phyloP scores from a whole-genome alignment of 257 asterid genomes.

The Fraxinus excelsior region DNA sequence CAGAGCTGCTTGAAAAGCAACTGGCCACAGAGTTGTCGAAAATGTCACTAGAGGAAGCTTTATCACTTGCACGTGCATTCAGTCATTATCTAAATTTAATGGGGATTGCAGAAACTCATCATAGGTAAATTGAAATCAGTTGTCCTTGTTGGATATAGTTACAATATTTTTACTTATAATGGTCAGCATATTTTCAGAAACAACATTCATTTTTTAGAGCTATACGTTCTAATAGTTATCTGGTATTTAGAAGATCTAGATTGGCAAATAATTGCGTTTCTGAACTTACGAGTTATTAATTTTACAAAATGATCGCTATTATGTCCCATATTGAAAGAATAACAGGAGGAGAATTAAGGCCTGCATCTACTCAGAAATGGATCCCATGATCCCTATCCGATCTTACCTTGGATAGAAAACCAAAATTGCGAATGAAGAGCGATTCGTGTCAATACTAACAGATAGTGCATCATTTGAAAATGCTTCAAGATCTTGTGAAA shows the following conservation, averaged over 20 bases:
- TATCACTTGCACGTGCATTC: slow-evolving; percentile 83
- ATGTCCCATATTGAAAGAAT: neutral
- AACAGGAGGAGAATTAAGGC: neutral
- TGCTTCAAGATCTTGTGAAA: neutral
- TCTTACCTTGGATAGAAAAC: neutral
- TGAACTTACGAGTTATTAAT: neutral
- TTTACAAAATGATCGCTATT: neutral
- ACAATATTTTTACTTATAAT: neutral
- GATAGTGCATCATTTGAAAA: neutral
- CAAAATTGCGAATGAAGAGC: neutral
- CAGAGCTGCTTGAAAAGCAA: slow-evolving; percentile 93
- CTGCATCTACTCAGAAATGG: neutral
- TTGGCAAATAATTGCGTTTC: neutral
- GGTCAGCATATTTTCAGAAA: no score
- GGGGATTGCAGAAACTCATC: slow-evolving; percentile 97
- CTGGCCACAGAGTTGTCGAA: slow-evolving; percentile 72
- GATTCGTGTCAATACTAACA: neutral
- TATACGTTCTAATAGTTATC: no score
- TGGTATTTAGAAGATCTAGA: no score
- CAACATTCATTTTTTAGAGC: no score
- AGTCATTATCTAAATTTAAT: slow-evolving; percentile 88
- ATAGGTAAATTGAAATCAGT: slow-evolving; percentile 48
- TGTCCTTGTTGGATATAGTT: neutral
- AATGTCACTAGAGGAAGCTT: slow-evolving; percentile 91
- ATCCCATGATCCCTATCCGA: neutral